These are phyloP conservation scores for Mycoemilia scoparia DNA, from an alignment of 192 early-diverging fungal genomes.

Conservation along the genomic window DNA sequence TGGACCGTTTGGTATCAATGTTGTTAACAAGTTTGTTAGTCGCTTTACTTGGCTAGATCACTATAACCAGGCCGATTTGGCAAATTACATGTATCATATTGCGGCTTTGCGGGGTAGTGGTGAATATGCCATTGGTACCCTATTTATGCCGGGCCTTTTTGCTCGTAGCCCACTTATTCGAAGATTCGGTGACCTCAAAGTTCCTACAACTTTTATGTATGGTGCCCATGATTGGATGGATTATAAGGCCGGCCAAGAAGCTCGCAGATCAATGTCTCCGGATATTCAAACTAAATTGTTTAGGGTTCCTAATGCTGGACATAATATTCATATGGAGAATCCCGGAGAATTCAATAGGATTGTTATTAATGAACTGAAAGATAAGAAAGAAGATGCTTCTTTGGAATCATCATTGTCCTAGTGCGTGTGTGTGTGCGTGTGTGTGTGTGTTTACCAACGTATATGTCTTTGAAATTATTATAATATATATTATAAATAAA, in stretches of 20 bases:
- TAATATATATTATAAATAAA: too few species aligned
- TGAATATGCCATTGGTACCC: slow-evolving; percentile 58
- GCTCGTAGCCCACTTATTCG: slow-evolving; percentile 57
- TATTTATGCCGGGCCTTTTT: slow-evolving; percentile 66
- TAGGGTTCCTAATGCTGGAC: slow-evolving; percentile 42
- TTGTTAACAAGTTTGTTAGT: slow-evolving; percentile 34
- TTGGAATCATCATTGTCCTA: too few species aligned
- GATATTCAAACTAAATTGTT: slow-evolving; percentile 15
- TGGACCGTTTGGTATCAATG: slow-evolving; percentile 59
- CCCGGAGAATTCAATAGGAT: slow-evolving; percentile 47
- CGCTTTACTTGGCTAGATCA: slow-evolving; percentile 47
- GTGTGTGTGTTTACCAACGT: too few species aligned
- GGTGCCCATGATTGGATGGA: slow-evolving; percentile 88
- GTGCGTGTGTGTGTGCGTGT: too few species aligned
- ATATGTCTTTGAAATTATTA: too few species aligned
- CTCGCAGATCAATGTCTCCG: slow-evolving; percentile 32
- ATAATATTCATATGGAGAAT: slow-evolving; percentile 80
- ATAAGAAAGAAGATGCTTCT: too few species aligned
- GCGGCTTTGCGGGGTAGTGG: slow-evolving; percentile 57
- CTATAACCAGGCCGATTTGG: slow-evolving; percentile 43
- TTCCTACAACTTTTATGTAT: slow-evolving; percentile 66
- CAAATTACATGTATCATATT: slow-evolving; percentile 71
- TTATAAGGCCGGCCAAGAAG: slow-evolving; percentile 44
- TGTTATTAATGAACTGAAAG: slow-evolving; percentile 33
- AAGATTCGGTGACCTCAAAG: slow-evolving; percentile 34